Evolutionary conservation across 208 protist genomes (phyloP).

Genomic region (Leishmania arabica): DNA sequence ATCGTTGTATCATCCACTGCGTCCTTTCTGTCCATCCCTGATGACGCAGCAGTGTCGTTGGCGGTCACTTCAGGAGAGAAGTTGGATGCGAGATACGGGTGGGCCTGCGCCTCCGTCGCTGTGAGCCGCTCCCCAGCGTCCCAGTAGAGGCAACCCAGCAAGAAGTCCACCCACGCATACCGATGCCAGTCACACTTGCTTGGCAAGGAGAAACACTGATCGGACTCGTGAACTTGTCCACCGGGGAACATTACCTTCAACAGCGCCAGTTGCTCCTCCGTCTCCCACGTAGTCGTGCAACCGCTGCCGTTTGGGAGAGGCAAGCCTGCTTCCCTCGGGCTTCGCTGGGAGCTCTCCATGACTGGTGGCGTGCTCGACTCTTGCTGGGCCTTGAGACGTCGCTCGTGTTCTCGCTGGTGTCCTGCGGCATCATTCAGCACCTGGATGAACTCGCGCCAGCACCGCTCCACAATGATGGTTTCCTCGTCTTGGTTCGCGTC

Average conservation of each 20-base stretch:
- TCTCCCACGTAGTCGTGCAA: slow-evolving; percentile 26
- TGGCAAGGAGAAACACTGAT: slow-evolving; percentile 16
- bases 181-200: slow-evolving; percentile 1
- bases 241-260: slow-evolving; percentile 19
- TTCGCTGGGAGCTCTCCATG: background rate
- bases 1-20: background rate
- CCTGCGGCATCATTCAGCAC: slow-evolving; percentile 26
- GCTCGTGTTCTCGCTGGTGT: slow-evolving; percentile 15
- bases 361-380: slow-evolving; percentile 4
- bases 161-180: slow-evolving; percentile 42
- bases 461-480: slow-evolving; percentile 17
- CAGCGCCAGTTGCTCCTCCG: slow-evolving; percentile 25
- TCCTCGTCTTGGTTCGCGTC: slow-evolving; percentile 11
- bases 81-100: slow-evolving; percentile 47
- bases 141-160: slow-evolving; percentile 65
- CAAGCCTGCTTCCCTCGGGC: background rate
- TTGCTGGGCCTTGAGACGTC: slow-evolving; percentile 4
- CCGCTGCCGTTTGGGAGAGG: background rate
- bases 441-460: slow-evolving; percentile 29
- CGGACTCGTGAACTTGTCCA: background rate
- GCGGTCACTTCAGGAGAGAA: slow-evolving; percentile 3
- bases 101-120: slow-evolving; percentile 48
- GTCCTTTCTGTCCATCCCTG: background rate
- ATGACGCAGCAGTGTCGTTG: background rate
- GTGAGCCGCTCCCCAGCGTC: slow-evolving; percentile 60